Percentiles rank a stretch among this genome's conserved stretches.
Evolutionary conservation across 1,284 basidiomycete genomes (phyloP).

Genomic region (Grifola frondosa): DNA sequence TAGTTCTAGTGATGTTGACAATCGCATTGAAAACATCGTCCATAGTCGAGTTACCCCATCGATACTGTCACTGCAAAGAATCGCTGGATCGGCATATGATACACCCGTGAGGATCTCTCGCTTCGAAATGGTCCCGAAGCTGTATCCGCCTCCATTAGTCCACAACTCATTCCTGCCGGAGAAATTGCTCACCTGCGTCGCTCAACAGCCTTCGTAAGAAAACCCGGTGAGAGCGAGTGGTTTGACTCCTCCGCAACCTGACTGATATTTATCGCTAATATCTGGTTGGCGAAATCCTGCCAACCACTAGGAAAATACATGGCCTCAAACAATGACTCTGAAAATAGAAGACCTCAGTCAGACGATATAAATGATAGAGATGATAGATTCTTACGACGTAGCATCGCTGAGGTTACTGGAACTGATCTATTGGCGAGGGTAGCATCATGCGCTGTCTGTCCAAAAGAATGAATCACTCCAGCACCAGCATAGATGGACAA

Average conservation of each 20-base stretch:
- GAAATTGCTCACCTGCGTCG: no score
- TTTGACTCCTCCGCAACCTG: no score
- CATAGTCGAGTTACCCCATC: slow-evolving; percentile 15
- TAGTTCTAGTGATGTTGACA: slow-evolving; percentile 9
- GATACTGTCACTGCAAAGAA: slow-evolving; percentile 20
- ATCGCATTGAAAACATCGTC: slow-evolving; percentile 15
- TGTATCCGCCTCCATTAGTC: no score
- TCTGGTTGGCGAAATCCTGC: slow-evolving; percentile 2
- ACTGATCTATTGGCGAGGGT: slow-evolving; percentile 3
- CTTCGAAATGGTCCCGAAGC: no score
- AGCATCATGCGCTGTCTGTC: slow-evolving; percentile 7
- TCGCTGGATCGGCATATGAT: slow-evolving; percentile 7
- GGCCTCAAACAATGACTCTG: not conserved
- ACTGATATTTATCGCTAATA: no score
- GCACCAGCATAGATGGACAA: no score
- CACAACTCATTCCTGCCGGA: no score
- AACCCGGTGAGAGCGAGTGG: no score
- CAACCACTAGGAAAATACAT: slow-evolving; percentile 2
- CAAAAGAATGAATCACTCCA: no score
- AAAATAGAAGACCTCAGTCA: not conserved
- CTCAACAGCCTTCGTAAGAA: no score
- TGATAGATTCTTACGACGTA: slow-evolving; percentile 4
- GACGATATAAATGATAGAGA: not conserved
- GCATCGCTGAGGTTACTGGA: slow-evolving; percentile 6
- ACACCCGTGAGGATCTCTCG: not conserved